Conservation (phyloP, 352 stramenopile genomes). For the Globisporangium lucens region DNA sequence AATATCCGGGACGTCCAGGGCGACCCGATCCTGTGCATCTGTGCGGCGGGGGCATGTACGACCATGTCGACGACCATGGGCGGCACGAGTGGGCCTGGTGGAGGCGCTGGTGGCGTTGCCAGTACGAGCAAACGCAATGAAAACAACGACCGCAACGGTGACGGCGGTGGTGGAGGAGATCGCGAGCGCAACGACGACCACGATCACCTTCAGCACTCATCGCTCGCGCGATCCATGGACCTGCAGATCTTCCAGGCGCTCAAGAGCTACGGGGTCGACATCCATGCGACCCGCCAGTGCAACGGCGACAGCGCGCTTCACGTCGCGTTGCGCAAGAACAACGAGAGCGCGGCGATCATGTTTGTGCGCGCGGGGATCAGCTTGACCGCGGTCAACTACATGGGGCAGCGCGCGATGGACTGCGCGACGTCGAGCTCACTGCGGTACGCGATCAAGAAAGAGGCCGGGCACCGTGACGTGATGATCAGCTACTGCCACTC, state of each 20-base stretch:
- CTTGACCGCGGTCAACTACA: slow-evolving; percentile 55
- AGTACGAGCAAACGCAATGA: neutral
- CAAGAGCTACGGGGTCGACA: slow-evolving; percentile 41
- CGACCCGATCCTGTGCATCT: slow-evolving; percentile 65
- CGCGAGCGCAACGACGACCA: slow-evolving; percentile 23
- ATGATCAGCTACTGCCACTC: slow-evolving; percentile 89
- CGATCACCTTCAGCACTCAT: slow-evolving; percentile 18
- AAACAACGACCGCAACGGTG: slow-evolving; percentile 24
- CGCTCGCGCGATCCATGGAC: slow-evolving; percentile 38
- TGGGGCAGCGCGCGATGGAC: slow-evolving; percentile 71
- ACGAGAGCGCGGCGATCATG: slow-evolving; percentile 61
- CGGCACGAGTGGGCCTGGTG: neutral
- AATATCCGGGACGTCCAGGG: slow-evolving; percentile 62
- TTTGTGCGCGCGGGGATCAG: slow-evolving; percentile 70
- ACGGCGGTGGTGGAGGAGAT: slow-evolving; percentile 25
- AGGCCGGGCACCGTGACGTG: slow-evolving; percentile 74
- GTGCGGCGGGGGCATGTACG: slow-evolving; percentile 41
- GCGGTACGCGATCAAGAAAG: slow-evolving; percentile 85
- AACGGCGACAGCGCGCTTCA: slow-evolving; percentile 78
- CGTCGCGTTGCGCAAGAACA: slow-evolving; percentile 64
- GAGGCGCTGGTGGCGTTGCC: neutral
- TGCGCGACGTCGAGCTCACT: slow-evolving; percentile 61
- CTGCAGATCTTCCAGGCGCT: slow-evolving; percentile 53
- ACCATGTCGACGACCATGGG: slow-evolving; percentile 17
- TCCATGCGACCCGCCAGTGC: slow-evolving; percentile 47